Base-by-base conservation (phyloP, 2,329 filamentous ascomycete genomes). In the Ceratocystis albifundus region DNA sequence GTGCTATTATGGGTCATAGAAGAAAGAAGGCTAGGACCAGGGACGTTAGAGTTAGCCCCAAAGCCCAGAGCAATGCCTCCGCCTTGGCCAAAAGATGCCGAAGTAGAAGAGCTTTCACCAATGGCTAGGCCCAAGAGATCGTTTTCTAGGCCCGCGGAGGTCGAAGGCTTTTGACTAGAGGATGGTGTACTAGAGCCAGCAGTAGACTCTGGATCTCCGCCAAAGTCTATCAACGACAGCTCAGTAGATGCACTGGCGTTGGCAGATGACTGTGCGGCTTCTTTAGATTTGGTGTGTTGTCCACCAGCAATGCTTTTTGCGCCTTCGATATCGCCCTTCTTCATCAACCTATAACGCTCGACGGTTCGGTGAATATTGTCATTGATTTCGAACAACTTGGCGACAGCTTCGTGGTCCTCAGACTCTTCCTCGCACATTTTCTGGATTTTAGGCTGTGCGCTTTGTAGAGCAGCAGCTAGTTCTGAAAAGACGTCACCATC, bases 401-500 rank as follows among this genome's bases (percentile, higher is more conserved):
- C 89, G 4, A 99, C 94, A 4, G 94, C 94, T 77, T 96, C 94
- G 69, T 91, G 87, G 73, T 99, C 94, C 69, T 97, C 93, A 10
- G 92, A 96, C 74, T 99, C 94, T 76, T 99, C 94, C 76, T 97
- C 93, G 73, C 93, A 97, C 93, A 99, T 99, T 77, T 90, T 96
- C 74, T 97, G 93, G 70, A 99, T 97, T 79, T 99, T 99, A 7
- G 94, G 94, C 72, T 99, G 94, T 1, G 94, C 94, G 73, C 88
- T 96, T 74, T 90, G 89, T 59, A 99, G 80, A 8, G 94, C 86
- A 70, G 88, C 87, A 4, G 92, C 92, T 65, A 99, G 82, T 79
- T 99, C 94, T 80, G 92, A 83, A 70, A 85, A 87, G 22, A 87
- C 84, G 68, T 87, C 84, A 12, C 84, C 83, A 20, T 87, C 84